These are phyloP conservation scores for Stemphylium vesicarium DNA, from an alignment of 2,329 filamentous ascomycete genomes.

Conservation along the genomic window DNA sequence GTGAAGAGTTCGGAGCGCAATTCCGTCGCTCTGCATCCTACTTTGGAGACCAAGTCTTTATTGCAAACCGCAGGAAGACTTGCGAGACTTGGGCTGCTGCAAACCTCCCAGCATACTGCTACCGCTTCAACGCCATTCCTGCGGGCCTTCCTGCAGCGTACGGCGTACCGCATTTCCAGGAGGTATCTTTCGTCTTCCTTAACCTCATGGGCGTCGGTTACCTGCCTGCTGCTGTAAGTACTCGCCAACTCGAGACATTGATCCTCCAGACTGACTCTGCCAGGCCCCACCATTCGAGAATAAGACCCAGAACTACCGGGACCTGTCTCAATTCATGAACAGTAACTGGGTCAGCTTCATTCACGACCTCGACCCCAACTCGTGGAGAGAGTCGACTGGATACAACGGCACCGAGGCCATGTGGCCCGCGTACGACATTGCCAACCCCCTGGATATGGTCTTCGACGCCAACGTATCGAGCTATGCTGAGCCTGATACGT, in stretches of 20 bases:
- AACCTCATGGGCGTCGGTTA: slow-evolving; percentile 55
- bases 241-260: background rate
- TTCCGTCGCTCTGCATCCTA: slow-evolving; percentile 61
- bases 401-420: slow-evolving; percentile 31
- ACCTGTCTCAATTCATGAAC: slow-evolving; percentile 53
- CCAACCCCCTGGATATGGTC: slow-evolving; percentile 50
- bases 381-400: slow-evolving; percentile 25
- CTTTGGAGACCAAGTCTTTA: slow-evolving; percentile 62
- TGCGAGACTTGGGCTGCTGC: slow-evolving; percentile 59
- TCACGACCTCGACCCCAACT: slow-evolving; percentile 44
- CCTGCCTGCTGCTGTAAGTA: slow-evolving; percentile 31
- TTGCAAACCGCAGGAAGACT: slow-evolving; percentile 61
- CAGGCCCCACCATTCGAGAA: slow-evolving; percentile 39
- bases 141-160: slow-evolving; percentile 52
- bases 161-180: slow-evolving; percentile 62
- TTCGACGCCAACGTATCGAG: slow-evolving; percentile 55
- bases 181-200: slow-evolving; percentile 57
- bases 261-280: background rate
- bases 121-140: slow-evolving; percentile 65
- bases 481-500: slow-evolving; percentile 53
- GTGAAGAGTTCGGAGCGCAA: slow-evolving; percentile 43
- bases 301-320: slow-evolving; percentile 46
- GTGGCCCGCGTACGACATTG: slow-evolving; percentile 52
- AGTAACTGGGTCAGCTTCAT: slow-evolving; percentile 56
- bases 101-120: slow-evolving; percentile 63